phyloP scores from a whole-genome alignment of 73 alveolate species.

The Effrenium voratum region DNA sequence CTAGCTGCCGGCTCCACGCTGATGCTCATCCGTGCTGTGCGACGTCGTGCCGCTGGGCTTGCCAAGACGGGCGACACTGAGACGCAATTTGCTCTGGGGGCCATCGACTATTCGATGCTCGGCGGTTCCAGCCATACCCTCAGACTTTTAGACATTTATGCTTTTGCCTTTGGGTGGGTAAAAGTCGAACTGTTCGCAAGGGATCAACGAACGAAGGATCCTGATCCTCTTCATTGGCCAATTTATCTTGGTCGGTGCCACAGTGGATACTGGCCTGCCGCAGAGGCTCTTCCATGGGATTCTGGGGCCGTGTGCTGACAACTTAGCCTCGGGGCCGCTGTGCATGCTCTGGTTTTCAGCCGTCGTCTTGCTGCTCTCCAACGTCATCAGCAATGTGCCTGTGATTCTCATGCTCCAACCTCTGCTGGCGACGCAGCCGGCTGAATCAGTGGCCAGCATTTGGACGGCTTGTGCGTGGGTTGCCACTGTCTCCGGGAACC shows the following conservation, averaged over 20 bases:
- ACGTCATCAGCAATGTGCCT: slow-evolving; percentile 41
- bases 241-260: slow-evolving; percentile 27
- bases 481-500: slow-evolving; percentile 37
- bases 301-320: neutral
- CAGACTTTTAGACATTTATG: no score
- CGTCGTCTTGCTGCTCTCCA: slow-evolving; percentile 26
- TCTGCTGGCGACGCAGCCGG: slow-evolving; percentile 2
- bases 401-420: slow-evolving; percentile 42
- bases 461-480: slow-evolving; percentile 47
- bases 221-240: slow-evolving; percentile 7
- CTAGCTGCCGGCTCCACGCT: slow-evolving; percentile 19
- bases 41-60: no score
- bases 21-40: slow-evolving; percentile 39
- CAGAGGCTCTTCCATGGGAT: neutral
- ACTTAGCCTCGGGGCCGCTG: neutral
- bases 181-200: no score
- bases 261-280: slow-evolving; percentile 48
- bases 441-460: neutral
- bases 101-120: slow-evolving; percentile 32
- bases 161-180: no score
- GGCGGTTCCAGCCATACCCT: no score
- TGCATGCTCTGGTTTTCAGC: slow-evolving; percentile 25
- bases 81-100: slow-evolving; percentile 17
- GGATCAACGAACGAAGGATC: no score
- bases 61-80: no score